Evolutionary conservation across 176 grass and related monocot species (phyloP).

Genomic region (Hordeum marinum): DNA sequence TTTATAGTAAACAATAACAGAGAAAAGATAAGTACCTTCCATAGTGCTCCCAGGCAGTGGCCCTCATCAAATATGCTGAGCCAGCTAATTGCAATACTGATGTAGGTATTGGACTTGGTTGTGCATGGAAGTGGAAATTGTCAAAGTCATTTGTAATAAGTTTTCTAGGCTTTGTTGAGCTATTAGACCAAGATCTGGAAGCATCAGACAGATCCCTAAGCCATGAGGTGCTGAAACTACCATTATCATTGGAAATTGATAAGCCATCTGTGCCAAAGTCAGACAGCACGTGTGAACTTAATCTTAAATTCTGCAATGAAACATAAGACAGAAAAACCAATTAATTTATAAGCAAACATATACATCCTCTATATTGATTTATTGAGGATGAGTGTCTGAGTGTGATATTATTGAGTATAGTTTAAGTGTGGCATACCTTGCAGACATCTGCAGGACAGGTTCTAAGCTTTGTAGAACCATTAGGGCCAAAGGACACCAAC

Average conservation of each 20-base stretch:
- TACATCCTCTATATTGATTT: not conserved
- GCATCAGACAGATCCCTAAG: conserved; percentile 57
- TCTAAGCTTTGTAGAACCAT: conserved; percentile 80
- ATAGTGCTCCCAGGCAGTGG: conserved; percentile 93
- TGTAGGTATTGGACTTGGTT: conserved; percentile 77
- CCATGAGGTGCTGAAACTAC: conserved; percentile 95
- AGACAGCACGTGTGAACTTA: conserved; percentile 69
- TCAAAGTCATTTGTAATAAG: conserved; percentile 71
- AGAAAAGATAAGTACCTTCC: conserved; percentile 66
- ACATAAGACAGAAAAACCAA: conserved; percentile 6
- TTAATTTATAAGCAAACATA: conserved; percentile 18
- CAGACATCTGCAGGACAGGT: conserved; percentile 86
- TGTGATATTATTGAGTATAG: not conserved
- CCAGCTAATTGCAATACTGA: conserved; percentile 89
- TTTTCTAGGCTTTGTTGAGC: conserved; percentile 30
- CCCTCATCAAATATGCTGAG: conserved; percentile 70
- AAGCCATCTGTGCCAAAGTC: conserved; percentile 78
- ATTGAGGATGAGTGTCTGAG: not conserved
- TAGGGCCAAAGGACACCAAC: conserved; percentile 82
- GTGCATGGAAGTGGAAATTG: conserved; percentile 69
- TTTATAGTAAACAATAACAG: conserved; percentile 6
- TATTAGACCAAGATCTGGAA: conserved; percentile 38
- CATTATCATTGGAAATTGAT: conserved; percentile 70
- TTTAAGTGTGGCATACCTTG: conserved; percentile 56
- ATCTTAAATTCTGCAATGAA: conserved; percentile 64